phyloP scores from a whole-genome alignment of 2,329 filamentous ascomycete species.

The Arthrinium phaeospermum region DNA sequence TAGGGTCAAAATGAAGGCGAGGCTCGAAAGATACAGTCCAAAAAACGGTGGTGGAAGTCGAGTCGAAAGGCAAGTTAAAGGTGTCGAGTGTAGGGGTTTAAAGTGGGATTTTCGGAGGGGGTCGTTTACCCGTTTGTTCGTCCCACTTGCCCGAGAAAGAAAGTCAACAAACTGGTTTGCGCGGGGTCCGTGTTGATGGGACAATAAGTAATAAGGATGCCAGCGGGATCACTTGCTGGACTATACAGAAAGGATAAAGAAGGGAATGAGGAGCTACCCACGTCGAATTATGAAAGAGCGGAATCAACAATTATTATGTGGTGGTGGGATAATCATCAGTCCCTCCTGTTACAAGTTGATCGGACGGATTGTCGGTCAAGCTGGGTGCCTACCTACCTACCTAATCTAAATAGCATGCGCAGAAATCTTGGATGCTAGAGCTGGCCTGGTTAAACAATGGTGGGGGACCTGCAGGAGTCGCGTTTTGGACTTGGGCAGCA shows the following conservation, averaged over 20 bases:
- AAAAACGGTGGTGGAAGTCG: background rate
- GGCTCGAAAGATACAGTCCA: background rate
- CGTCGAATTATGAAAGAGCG: background rate
- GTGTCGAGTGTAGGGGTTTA: constrained; percentile 16
- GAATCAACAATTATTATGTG: background rate
- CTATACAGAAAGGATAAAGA: background rate
- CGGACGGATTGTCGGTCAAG: constrained; percentile 16
- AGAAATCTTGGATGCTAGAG: constrained; percentile 1
- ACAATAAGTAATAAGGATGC: background rate
- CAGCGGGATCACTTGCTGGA: background rate
- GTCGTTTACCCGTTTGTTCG: constrained; percentile 6
- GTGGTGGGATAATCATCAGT: background rate
- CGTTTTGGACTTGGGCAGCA: background rate
- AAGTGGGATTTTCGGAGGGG: constrained; percentile 18
- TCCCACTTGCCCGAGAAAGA: constrained; percentile 14
- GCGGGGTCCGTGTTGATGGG: constrained; percentile 8
- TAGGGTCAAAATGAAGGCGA: background rate
- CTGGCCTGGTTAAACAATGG: constrained; percentile 5
- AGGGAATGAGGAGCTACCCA: background rate
- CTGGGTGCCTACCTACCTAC: background rate
- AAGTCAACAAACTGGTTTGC: constrained; percentile 12
- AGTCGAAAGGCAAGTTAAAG: background rate
- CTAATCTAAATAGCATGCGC: background rate
- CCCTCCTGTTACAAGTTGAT: constrained; percentile 1
- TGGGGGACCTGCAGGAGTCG: constrained; percentile 11